phyloP scores from a whole-genome alignment of 1,284 basidiomycete genomes.

The Papiliotrema terrestris region DNA sequence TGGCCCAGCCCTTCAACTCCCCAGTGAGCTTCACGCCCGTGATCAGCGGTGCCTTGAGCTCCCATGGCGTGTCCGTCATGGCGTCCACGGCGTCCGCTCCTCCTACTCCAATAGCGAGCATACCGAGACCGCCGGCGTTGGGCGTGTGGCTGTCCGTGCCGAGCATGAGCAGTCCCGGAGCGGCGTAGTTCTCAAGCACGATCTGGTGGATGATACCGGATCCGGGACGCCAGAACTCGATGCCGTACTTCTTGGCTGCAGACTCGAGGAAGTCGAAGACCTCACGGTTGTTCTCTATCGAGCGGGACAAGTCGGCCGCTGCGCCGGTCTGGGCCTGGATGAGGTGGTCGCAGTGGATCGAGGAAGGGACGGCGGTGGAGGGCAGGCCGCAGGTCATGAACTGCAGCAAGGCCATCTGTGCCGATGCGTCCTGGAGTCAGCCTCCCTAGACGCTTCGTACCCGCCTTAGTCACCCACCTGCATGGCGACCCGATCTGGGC shows the following conservation, averaged over 20 bases:
- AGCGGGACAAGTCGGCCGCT: constrained; percentile 51
- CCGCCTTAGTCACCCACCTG: constrained; percentile 54
- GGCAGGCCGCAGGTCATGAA: constrained; percentile 96
- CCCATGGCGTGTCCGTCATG: constrained; percentile 98
- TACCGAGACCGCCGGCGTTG: constrained; percentile 95
- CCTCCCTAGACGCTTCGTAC: not conserved
- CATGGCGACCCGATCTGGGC: constrained; percentile 94
- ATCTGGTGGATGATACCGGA: constrained; percentile 93
- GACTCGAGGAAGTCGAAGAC: constrained; percentile 98
- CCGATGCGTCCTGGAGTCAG: constrained; percentile 71
- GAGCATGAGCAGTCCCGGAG: constrained; percentile 59
- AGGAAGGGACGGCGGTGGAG: constrained; percentile 79
- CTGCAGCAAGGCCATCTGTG: constrained; percentile 90
- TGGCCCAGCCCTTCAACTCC: constrained; percentile 84
- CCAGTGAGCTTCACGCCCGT: constrained; percentile 90
- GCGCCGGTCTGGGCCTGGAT: constrained; percentile 67
- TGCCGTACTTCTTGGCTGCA: constrained; percentile 87
- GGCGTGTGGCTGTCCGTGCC: constrained; percentile 93
- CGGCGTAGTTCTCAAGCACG: constrained; percentile 95
- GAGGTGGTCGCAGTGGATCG: constrained; percentile 93
- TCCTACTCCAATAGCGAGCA: constrained; percentile 97
- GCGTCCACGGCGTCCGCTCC: constrained; percentile 99
- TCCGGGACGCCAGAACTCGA: constrained; percentile 89
- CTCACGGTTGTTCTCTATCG: constrained; percentile 86
- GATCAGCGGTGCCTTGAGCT: constrained; percentile 88